A percentile compares a stretch with the other conserved stretches of the same genome.
These are phyloP conservation scores for Filosporella fistucella DNA, from an alignment of 495 filamentous ascomycete species.

Conservation along the genomic window DNA sequence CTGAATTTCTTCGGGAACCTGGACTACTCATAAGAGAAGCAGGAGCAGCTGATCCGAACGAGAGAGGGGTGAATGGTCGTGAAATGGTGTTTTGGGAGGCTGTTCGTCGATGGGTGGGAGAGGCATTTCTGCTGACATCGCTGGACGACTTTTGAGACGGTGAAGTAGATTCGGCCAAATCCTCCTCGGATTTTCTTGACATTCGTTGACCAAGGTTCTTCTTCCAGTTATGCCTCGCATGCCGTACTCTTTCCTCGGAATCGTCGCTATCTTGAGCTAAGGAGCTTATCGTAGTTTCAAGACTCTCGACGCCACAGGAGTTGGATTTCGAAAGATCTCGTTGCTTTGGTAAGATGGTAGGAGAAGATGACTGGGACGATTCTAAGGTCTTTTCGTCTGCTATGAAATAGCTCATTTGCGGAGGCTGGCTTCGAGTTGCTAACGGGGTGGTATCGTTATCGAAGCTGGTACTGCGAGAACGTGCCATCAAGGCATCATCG, in stretches of 20 bases:
- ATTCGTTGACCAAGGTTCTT: slow-evolving; percentile 15
- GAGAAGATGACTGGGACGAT: slow-evolving; percentile 31
- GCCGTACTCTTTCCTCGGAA: slow-evolving; percentile 24
- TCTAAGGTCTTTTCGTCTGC: slow-evolving; percentile 48
- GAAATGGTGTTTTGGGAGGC: slow-evolving; percentile 33
- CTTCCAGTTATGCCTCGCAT: slow-evolving; percentile 26
- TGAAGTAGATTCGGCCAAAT: slow-evolving; percentile 21
- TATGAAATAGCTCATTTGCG: slow-evolving; percentile 53
- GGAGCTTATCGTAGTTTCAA: slow-evolving; percentile 47
- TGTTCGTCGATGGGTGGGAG: slow-evolving; percentile 26
- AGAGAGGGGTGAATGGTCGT: slow-evolving; percentile 51
- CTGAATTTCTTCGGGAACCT: slow-evolving; percentile 48
- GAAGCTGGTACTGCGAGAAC: slow-evolving; percentile 27
- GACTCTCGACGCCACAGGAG: slow-evolving; percentile 60
- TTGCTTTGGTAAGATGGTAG: slow-evolving; percentile 27
- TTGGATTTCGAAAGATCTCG: slow-evolving; percentile 29
- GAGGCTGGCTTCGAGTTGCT: slow-evolving; percentile 21
- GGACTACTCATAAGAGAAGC: slow-evolving; percentile 39
- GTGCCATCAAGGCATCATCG: slow-evolving; percentile 30
- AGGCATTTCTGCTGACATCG: slow-evolving; percentile 20
- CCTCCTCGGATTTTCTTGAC: slow-evolving; percentile 19
- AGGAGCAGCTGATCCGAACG: slow-evolving; percentile 41
- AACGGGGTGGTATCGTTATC: slow-evolving; percentile 28
- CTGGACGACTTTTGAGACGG: slow-evolving; percentile 22
- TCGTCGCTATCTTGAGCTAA: slow-evolving; percentile 31